Evolutionary conservation across 768 basidiomycete genomes (phyloP).

Genomic region (Mycena sanguinolenta): DNA sequence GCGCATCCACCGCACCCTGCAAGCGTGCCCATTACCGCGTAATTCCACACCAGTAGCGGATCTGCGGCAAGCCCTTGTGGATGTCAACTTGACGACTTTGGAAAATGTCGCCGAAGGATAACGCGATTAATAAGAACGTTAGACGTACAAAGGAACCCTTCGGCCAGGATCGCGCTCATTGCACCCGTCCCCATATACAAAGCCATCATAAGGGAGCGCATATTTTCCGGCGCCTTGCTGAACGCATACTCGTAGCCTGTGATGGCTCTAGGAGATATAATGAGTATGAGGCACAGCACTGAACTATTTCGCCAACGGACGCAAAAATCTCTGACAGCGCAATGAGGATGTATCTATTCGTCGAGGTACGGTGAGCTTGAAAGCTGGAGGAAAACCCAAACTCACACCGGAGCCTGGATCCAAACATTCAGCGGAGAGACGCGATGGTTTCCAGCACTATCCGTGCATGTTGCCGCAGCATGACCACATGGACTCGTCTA

Average conservation of each 20-base stretch:
- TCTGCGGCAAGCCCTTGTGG: slow-evolving; percentile 72
- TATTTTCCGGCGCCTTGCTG: slow-evolving; percentile 89
- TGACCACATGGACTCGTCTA: slow-evolving; percentile 66
- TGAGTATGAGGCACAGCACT: background rate
- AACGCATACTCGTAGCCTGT: slow-evolving; percentile 91
- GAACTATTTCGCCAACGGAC: background rate
- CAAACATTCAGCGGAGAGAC: slow-evolving; percentile 82
- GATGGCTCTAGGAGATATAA: slow-evolving; percentile 49
- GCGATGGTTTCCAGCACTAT: slow-evolving; percentile 51
- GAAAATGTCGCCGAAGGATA: background rate
- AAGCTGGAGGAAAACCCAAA: slow-evolving; percentile 36
- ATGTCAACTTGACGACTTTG: background rate
- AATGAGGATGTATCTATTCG: slow-evolving; percentile 70
- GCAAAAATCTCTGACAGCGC: slow-evolving; percentile 84
- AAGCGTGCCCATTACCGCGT: slow-evolving; percentile 69
- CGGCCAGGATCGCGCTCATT: slow-evolving; percentile 71
- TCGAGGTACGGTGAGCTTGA: too few species aligned
- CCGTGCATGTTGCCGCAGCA: slow-evolving; percentile 65
- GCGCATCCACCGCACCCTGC: slow-evolving; percentile 63
- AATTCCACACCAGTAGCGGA: slow-evolving; percentile 84
- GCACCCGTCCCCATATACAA: slow-evolving; percentile 73
- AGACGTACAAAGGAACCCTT: slow-evolving; percentile 77
- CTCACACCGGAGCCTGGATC: slow-evolving; percentile 80
- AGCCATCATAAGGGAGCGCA: slow-evolving; percentile 89
- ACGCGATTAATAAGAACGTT: background rate